Evolutionary conservation across 2,329 filamentous ascomycete species (phyloP).

Genomic region (Westerdykella sp.): DNA sequence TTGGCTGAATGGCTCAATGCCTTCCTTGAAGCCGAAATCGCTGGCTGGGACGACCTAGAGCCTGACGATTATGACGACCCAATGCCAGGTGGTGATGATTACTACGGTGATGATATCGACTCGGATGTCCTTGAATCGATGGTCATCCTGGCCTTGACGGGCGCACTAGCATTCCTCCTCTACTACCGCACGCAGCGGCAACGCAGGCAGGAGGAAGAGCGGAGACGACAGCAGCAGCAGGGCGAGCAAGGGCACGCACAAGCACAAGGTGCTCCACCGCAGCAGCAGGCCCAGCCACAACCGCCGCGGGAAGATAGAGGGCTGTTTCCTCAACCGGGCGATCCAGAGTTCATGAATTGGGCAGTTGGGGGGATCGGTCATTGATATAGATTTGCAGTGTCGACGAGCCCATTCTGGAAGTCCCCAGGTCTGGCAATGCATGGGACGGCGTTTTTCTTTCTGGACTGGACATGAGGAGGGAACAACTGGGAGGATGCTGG

Average conservation of each 20-base stretch:
- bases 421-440: too few species aligned
- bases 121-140: constrained; percentile 79
- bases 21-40: constrained; percentile 60
- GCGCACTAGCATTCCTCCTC: constrained; percentile 67
- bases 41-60: constrained; percentile 54
- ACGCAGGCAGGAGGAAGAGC: constrained; percentile 40
- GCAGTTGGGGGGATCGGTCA: constrained; percentile 61
- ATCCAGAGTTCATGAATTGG: constrained; percentile 65
- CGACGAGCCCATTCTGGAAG: too few species aligned
- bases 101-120: constrained; percentile 58
- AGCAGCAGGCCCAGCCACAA: constrained; percentile 21
- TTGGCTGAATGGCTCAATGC: constrained; percentile 80
- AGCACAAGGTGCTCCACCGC: constrained; percentile 14
- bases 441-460: too few species aligned
- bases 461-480: too few species aligned
- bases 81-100: constrained; percentile 49
- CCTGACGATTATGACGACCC: constrained; percentile 41
- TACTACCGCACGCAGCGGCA: constrained; percentile 69
- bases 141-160: constrained; percentile 71
- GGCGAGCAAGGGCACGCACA: constrained; percentile 7
- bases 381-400: constrained; percentile 21
- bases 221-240: constrained; percentile 28
- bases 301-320: constrained; percentile 45
- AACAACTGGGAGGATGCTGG: too few species aligned
- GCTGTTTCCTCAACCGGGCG: constrained; percentile 59